Base-by-base conservation (phyloP, 108 stramenopile genomes). In the Cyclotella atomus region DNA sequence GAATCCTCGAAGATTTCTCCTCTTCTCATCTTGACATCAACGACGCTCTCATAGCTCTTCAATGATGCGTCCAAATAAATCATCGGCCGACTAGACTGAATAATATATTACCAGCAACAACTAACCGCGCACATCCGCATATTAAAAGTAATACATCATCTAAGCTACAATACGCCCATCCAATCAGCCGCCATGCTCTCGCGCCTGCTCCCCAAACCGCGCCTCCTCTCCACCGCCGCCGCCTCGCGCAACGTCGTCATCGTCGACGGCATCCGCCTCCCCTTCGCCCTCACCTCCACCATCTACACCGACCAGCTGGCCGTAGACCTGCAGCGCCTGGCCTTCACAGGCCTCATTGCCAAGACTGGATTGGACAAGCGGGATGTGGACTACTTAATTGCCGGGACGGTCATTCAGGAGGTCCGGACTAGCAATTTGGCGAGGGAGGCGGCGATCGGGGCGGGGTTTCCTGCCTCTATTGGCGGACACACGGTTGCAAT, bases 371-470 rank as follows among this genome's bases (percentile, higher is more conserved):
- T 99, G 21, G 85, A 94, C 59, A 95, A 94, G 62, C 68, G 81
- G 36, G 85, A 71, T 14, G 81, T 98, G 34, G 99, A 99, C 82
- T 98, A 99, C 73, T 77, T 99, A 21, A 71, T 97, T 35, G 88
- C 79, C 46, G 99, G 99, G 16, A 99, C 95, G 46, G 97, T 97
- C 59, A 95, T 97, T 72, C 94, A 95, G 83, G 97, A 97, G 76
- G 90, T 92, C 3, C 73, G 85, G 14, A 99, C 99, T 4, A 85
- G 85, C 57, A 99, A 99, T 81, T 95, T 99, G 73, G 99, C 99
- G 19, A 80, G 93, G 34, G 93, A 95, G 77, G 96, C 97, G 16
- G 91, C 93, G 63, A 92, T 99, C 74, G 97, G 94, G 70, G 99
- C 99, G 24, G 98, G 99, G 47, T 77, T 98, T 52, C 97, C 99